Base-by-base conservation (phyloP, 306 rosid genomes). In the barrel medic (Medicago truncatula) region DNA sequence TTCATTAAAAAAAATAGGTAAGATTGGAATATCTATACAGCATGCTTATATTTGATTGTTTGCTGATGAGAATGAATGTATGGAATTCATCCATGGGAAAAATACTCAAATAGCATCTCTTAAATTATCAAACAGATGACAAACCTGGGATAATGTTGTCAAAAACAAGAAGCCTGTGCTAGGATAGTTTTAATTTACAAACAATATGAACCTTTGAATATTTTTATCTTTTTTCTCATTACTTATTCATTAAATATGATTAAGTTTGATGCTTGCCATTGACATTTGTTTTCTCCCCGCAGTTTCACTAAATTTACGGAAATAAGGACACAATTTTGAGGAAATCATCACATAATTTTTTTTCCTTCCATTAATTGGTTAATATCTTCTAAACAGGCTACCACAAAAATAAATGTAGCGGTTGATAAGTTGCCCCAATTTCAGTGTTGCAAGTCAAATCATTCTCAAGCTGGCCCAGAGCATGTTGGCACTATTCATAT, bases 401-500 rank as follows among this genome's bases (percentile, higher is more conserved):
- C 97, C 14, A 95, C 99, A 25, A 95, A 95, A 86, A 89, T 95
- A 76, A 95, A 95, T 67, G 67, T 95, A 54, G 99, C 97, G 8
- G 97, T 89, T 75, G 93, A 95, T 79, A 89, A 76, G 57, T 68
- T 92, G 82, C 99, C 99, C 75, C 86, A 90, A 69, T 95, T 95
- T 78, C 58, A 54, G 34, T 81, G 96, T 79, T 95, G 96, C 83
- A 87, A 90, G 69, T 53, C 75, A 66, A 49, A 84, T 59, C 83
- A 84, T 79, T 88, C 90, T 65, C 78, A 85, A 36, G 83, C 87
- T 70, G 96, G 93, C 71, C 96, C 96, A 23, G 97, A 92, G 88
- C 99, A 92, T 82, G 70, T 73, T 62, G 97, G 96, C 60, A 92
- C 97, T 54, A 92, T 90, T 79, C 99, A 95, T 84, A 95, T 95